Conservation (phyloP, 768 basidiomycete genomes). For the Boletus insuetus region DNA sequence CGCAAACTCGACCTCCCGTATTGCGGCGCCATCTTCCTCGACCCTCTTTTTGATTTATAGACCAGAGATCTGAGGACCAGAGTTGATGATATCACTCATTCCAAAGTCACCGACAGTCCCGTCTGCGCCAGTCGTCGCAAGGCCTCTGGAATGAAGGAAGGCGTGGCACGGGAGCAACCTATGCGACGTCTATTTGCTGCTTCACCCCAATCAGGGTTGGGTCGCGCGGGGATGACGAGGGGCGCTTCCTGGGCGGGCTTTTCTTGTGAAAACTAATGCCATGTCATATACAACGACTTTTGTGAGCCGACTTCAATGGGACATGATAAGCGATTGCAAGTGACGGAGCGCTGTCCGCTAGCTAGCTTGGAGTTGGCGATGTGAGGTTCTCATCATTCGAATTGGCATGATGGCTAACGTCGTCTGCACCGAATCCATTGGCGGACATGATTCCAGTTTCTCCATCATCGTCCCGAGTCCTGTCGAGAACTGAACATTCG, state of each 20-base stretch:
- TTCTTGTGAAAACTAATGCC: slow-evolving; percentile 42
- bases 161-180: slow-evolving; percentile 12
- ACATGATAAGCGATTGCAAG: not conserved
- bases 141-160: slow-evolving; percentile 65
- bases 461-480: slow-evolving; percentile 27
- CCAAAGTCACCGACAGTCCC: slow-evolving; percentile 78
- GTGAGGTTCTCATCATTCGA: slow-evolving; percentile 66
- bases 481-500: slow-evolving; percentile 22
- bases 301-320: slow-evolving; percentile 70
- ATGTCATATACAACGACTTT: slow-evolving; percentile 35
- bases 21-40: slow-evolving; percentile 25
- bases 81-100: slow-evolving; percentile 71
- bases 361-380: slow-evolving; percentile 41
- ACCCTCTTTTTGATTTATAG: slow-evolving; percentile 48
- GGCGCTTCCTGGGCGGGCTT: slow-evolving; percentile 48
- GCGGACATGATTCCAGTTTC: slow-evolving; percentile 24
- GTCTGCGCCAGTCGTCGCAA: slow-evolving; percentile 55
- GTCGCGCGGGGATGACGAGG: slow-evolving; percentile 79
- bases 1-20: not conserved
- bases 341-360: slow-evolving; percentile 74
- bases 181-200: slow-evolving; percentile 59
- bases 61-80: slow-evolving; percentile 68
- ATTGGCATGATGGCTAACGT: slow-evolving; percentile 30
- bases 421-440: slow-evolving; percentile 23
- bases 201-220: slow-evolving; percentile 91